Evolutionary conservation across 2,329 filamentous ascomycete species (phyloP).

Genomic region (Ceratocystis eucalypticola): DNA sequence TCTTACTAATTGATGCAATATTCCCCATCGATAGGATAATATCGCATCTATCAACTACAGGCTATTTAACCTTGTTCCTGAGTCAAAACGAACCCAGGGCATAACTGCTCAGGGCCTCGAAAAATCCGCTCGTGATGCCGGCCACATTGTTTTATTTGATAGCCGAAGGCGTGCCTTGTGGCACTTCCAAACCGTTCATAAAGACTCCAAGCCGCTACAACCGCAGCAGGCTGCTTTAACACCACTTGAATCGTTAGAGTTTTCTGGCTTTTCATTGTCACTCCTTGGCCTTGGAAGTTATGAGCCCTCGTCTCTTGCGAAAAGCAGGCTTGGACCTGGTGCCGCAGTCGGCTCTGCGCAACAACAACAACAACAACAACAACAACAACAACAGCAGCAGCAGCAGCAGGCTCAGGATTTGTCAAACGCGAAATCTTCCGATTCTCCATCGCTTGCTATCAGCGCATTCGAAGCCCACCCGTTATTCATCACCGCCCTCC

Average conservation of each 20-base stretch:
- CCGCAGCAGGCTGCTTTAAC: constrained; percentile 7
- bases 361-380: not conserved
- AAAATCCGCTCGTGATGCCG: constrained; percentile 36
- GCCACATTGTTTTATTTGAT: constrained; percentile 42
- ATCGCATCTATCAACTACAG: constrained; percentile 42
- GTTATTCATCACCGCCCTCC: constrained; percentile 15
- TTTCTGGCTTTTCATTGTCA: constrained; percentile 10
- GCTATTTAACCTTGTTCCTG: constrained; percentile 38
- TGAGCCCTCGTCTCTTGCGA: constrained; percentile 14
- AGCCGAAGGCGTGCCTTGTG: constrained; percentile 37
- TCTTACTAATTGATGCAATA: constrained; percentile 12
- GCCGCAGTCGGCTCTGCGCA: not conserved
- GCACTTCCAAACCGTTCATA: constrained; percentile 37
- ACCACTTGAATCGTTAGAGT: constrained; percentile 12
- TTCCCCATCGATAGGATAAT: constrained; percentile 34
- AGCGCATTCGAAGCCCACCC: constrained; percentile 11
- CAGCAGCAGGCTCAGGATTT: not conserved
- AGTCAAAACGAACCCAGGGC: constrained; percentile 33
- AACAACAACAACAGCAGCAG: not conserved
- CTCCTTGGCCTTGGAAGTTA: constrained; percentile 6
- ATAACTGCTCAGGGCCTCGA: constrained; percentile 38
- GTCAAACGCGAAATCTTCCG: not conserved
- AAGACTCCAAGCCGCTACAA: constrained; percentile 26
- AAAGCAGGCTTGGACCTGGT: constrained; percentile 3
- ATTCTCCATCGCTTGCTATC: not conserved